These are phyloP conservation scores for Candida koratica DNA, from an alignment of 805 yeast species.

Conservation along the genomic window DNA sequence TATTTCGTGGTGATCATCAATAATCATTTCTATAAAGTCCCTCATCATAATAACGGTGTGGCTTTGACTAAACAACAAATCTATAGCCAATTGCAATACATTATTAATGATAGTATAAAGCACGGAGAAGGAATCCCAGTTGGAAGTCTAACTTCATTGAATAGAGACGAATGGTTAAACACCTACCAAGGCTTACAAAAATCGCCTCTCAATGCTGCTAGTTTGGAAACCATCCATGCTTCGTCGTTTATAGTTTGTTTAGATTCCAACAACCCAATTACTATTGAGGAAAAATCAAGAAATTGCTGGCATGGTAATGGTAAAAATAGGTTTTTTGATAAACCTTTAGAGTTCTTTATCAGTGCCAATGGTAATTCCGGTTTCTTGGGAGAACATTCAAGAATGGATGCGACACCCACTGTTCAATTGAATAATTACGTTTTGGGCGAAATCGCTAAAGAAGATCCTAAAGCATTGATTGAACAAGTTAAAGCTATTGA, in stretches of 20 bases:
- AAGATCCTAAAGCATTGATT: constrained; percentile 36
- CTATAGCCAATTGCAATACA: constrained; percentile 54
- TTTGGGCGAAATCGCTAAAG: constrained; percentile 49
- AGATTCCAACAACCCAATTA: constrained; percentile 68
- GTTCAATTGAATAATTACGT: constrained; percentile 79
- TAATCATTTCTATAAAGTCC: constrained; percentile 76
- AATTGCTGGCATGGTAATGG: constrained; percentile 97
- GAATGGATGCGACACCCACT: constrained; percentile 98
- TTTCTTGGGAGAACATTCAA: constrained; percentile 93
- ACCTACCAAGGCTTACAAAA: constrained; percentile 55
- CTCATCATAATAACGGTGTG: constrained; percentile 48
- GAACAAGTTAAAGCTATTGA: constrained; percentile 17
- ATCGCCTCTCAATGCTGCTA: constrained; percentile 57
- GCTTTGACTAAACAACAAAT: constrained; percentile 46
- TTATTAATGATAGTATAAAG: constrained; percentile 42
- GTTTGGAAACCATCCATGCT: constrained; percentile 66
- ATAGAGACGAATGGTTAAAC: constrained; percentile 77
- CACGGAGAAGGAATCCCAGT: constrained; percentile 48
- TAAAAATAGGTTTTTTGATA: constrained; percentile 83
- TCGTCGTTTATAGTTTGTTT: constrained; percentile 79
- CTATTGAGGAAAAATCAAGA: constrained; percentile 78
- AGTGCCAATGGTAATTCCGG: constrained; percentile 85
- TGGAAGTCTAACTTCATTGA: constrained; percentile 77
- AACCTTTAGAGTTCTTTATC: constrained; percentile 81
- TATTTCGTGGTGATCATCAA: constrained; percentile 70